These are phyloP conservation scores for Alternaria longipes DNA, from an alignment of 2,329 filamentous ascomycete genomes.

Conservation along the genomic window DNA sequence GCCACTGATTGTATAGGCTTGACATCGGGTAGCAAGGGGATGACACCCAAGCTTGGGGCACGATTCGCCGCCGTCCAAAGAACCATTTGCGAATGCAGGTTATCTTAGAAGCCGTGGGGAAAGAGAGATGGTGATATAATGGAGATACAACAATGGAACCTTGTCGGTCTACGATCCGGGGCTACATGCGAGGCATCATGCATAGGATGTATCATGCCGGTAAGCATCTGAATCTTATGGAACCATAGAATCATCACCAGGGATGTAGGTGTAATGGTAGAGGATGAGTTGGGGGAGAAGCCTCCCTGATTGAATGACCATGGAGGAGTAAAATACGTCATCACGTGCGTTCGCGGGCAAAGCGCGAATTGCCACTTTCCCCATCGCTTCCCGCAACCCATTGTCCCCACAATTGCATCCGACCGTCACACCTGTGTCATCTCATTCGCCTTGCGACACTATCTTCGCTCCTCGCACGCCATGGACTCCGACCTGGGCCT, in stretches of 20 bases:
- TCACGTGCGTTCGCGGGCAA: conserved; percentile 22
- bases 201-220: background rate
- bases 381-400: background rate
- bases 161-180: background rate
- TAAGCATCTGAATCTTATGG: background rate
- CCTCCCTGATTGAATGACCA: background rate
- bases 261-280: background rate
- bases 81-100: too few species aligned
- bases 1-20: background rate
- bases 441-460: background rate
- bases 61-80: too few species aligned
- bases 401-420: background rate
- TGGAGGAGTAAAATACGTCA: conserved; percentile 8
- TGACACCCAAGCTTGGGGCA: too few species aligned
- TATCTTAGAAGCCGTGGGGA: too few species aligned
- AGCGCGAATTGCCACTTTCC: conserved; percentile 3
- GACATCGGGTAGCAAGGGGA: background rate
- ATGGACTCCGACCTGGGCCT: conserved; percentile 8
- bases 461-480: background rate
- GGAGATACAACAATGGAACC: background rate
- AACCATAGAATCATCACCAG: background rate
- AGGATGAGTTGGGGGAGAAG: background rate
- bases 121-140: background rate
- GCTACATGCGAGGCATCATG: background rate
- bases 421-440: background rate